Base-by-base conservation (phyloP, 1,139 yeast species). In the Geotrichum citri-aurantii region DNA sequence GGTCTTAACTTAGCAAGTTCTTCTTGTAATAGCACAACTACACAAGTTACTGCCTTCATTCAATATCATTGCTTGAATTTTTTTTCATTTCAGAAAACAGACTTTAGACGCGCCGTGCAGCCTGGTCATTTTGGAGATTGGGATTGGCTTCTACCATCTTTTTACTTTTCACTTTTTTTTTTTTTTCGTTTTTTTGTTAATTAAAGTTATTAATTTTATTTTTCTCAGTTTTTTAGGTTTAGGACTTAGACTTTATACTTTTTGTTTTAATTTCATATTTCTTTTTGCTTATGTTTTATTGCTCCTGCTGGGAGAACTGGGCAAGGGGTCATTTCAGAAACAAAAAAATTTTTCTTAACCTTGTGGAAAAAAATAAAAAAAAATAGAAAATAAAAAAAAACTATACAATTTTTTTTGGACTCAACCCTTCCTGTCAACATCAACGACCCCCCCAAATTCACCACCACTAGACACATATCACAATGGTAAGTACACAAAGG, bases 401-500 rank as follows among this genome's bases (percentile, higher is more conserved):
- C 37, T 8, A 11, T 10, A 11, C 37, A 11, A 3, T 31, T 31
- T 31, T 14, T 11, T 31, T 14, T 31, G n/a, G n/a, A 26, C 29
- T 26, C 29, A 26, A 26, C 29, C 42, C 19, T 37, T n/a, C 8
- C 17, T 37, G 42, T 37, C n/a, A 14, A 37, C 7, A 37, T n/a
- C 2, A n/a, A 37, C 42, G n/a, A 37, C 19, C 17, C 42, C 14
- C 14, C 19, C 42, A 14, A 14, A 12, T 17, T 7, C 3, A 37
- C 14, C n/a, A 37, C 17, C 11, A 7, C 17, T 24, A 23, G 17
- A n/a, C 12, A 52, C 12, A 37, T 26, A 37, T 51, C 49, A 42
- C 29, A 47, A 53, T 53, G 56, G 56, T 53, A 53, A 14, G 52
- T 47, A 12, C 8, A 7, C 19, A 46, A 3, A 3, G n/a, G 10